phyloP scores from a whole-genome alignment of 2,329 filamentous ascomycete species.

The Ramichloridium luteum region DNA sequence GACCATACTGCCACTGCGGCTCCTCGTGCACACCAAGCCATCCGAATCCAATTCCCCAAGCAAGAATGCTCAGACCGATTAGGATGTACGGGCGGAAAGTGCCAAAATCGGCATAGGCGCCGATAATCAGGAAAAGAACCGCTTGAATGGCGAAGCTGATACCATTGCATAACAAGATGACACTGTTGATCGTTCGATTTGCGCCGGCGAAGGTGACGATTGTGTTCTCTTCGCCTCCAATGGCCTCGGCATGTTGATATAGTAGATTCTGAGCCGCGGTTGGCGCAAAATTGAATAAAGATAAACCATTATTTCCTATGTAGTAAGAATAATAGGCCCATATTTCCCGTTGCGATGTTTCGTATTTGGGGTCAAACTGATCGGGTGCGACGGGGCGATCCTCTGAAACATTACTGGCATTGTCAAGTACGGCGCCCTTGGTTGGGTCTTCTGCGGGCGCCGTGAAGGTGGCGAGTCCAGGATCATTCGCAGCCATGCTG shows the following conservation, averaged over 20 bases:
- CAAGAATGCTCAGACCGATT: constrained; percentile 47
- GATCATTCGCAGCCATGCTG: constrained; percentile 24
- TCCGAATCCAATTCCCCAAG: constrained; percentile 52
- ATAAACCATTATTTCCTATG: constrained; percentile 53
- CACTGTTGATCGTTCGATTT: constrained; percentile 49
- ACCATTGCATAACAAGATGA: constrained; percentile 54
- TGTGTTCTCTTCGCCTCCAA: constrained; percentile 30
- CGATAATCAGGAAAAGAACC: constrained; percentile 42
- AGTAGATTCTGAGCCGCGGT: constrained; percentile 55
- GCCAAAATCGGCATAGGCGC: constrained; percentile 51
- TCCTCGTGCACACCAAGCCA: constrained; percentile 54
- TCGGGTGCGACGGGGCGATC: constrained; percentile 39
- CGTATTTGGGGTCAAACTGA: constrained; percentile 41
- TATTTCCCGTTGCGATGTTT: constrained; percentile 42
- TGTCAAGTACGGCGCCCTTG: constrained; percentile 18
- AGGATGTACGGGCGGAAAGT: constrained; percentile 51
- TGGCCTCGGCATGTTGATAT: constrained; percentile 43
- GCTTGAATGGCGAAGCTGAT: constrained; percentile 57
- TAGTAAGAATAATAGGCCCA: constrained; percentile 43
- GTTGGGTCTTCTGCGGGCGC: constrained; percentile 22
- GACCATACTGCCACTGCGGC: constrained; percentile 47
- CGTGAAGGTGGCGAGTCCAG: constrained; percentile 19
- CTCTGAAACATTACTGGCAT: constrained; percentile 15
- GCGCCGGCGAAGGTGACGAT: constrained; percentile 45
- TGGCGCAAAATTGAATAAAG: constrained; percentile 52